Evolutionary conservation across 768 basidiomycete genomes (phyloP), one percentile per base, ranked within the genome.

Genomic region (Kwoniella dendrophila): DNA sequence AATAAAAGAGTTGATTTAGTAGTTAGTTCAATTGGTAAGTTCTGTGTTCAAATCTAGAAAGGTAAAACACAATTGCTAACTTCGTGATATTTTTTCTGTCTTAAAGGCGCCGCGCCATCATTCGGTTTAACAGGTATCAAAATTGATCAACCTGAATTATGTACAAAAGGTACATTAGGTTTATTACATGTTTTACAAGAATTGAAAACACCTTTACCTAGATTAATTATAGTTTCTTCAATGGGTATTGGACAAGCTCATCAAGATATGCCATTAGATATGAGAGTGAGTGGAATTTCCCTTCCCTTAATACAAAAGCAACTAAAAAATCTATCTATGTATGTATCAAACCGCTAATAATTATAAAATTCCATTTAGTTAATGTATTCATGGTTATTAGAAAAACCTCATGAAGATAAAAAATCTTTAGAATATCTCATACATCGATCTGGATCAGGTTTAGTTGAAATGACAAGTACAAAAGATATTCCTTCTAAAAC

Each of bases 201-300:
- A 12, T 38, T 62, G 16, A 22, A 16, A n/a, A n/a, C n/a, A 5
- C 22, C 30, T 12, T 30, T 29, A 7, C 67, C 67, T 5, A 6
- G 67, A 27, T 40, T 68, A 11, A 40, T 68, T 1, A 59, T 59
- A 2, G 52, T 59, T 32, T 40, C 48, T 41, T 61, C 63, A 4
- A 68, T 68, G 67, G 67, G 67, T 24, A 64, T 68, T 10, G 67
- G 63, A n/a, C 59, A 62, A 4, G 56, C 56, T 40, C 67, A 64
- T 24, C 32, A 57, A n/a, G 50, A 50, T 51, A 61, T 68, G 59
- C 67, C 67, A 3, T 48, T 61, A 4, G 50, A 36, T 4, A 50
- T 61, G 49, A 45, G 59, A 38, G 67, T 68, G 59, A 62, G 67
- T 62, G 8, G 4, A 5, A 8, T 7, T 10, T 29, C 22, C 24